A percentile compares a stretch with the other conserved stretches of the same genome.
Evolutionary conservation across 306 rosid species (phyloP).

Genomic region (Geum urbanum): DNA sequence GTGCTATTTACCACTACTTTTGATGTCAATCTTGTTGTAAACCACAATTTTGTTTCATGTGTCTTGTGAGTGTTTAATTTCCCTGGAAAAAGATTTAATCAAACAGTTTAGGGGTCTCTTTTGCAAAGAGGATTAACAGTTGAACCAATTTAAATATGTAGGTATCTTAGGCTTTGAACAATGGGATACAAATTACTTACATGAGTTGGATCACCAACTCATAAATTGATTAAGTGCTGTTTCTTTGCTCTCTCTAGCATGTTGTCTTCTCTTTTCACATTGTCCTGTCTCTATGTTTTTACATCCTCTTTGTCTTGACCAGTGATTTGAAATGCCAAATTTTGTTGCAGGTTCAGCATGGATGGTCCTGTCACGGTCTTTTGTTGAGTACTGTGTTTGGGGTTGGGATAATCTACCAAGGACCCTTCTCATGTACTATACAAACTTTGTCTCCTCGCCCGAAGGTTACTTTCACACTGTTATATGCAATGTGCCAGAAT

Average conservation of each 20-base stretch:
- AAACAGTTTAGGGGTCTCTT: background rate
- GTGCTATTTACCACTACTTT: background rate
- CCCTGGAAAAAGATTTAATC: background rate
- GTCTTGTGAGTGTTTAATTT: no score
- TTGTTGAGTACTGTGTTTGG: slow-evolving; percentile 72
- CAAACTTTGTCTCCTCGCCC: slow-evolving; percentile 86
- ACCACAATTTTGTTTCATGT: no score
- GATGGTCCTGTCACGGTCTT: slow-evolving; percentile 76
- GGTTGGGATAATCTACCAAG: slow-evolving; percentile 99
- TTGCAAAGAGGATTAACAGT: background rate
- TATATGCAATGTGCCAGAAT: slow-evolving; percentile 70
- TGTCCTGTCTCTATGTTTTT: background rate
- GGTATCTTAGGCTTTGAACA: background rate
- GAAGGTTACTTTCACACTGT: slow-evolving; percentile 98
- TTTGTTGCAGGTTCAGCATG: slow-evolving; percentile 86
- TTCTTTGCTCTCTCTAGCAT: slow-evolving; percentile 3
- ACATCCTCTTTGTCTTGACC: background rate
- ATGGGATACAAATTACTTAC: slow-evolving; percentile 1
- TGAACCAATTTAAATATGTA: background rate
- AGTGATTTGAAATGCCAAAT: slow-evolving; percentile 17
- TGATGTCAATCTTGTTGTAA: background rate
- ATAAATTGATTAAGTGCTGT: background rate
- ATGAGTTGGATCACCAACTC: background rate
- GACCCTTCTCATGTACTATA: slow-evolving; percentile 88
- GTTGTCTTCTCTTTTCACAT: background rate